A percentile compares a stretch with the other conserved stretches of the same genome.
phyloP scores from a whole-genome alignment of 306 rosid genomes.

The Crotalaria pallida region DNA sequence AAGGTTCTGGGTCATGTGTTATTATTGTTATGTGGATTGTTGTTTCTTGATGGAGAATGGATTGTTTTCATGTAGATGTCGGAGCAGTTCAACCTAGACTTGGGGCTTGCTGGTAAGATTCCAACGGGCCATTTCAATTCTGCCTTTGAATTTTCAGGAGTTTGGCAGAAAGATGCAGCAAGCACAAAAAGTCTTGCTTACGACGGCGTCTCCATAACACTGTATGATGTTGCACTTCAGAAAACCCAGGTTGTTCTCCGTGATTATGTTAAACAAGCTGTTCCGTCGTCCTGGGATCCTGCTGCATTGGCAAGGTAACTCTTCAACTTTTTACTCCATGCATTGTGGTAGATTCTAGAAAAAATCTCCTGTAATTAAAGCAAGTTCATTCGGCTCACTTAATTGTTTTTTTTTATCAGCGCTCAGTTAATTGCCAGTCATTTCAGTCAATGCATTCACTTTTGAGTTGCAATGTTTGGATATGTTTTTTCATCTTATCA shows the following conservation, averaged over 20 bases:
- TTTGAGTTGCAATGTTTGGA: background rate
- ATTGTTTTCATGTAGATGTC: conserved; percentile 56
- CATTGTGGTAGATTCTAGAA: background rate
- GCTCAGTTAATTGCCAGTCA: no score
- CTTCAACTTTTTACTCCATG: background rate
- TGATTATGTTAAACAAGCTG: conserved; percentile 66
- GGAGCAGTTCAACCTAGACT: conserved; percentile 80
- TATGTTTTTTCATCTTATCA: background rate
- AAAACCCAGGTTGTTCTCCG: conserved; percentile 55
- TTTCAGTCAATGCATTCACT: background rate
- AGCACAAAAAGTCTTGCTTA: conserved; percentile 71
- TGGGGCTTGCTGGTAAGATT: conserved; percentile 70
- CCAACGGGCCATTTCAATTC: conserved; percentile 80
- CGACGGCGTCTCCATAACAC: conserved; percentile 65
- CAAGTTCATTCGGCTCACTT: background rate
- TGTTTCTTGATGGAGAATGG: background rate
- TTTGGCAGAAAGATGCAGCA: conserved; percentile 90
- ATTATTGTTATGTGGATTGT: background rate
- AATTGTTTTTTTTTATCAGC: no score
- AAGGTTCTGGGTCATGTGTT: background rate
- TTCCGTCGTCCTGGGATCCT: conserved; percentile 88
- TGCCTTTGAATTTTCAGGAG: conserved; percentile 61
- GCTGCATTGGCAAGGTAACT: conserved; percentile 73
- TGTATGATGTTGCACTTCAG: conserved; percentile 63
- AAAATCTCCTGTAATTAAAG: background rate